These are phyloP conservation scores for Garcia nutans DNA, from an alignment of 345 rosid genomes.

Conservation along the genomic window DNA sequence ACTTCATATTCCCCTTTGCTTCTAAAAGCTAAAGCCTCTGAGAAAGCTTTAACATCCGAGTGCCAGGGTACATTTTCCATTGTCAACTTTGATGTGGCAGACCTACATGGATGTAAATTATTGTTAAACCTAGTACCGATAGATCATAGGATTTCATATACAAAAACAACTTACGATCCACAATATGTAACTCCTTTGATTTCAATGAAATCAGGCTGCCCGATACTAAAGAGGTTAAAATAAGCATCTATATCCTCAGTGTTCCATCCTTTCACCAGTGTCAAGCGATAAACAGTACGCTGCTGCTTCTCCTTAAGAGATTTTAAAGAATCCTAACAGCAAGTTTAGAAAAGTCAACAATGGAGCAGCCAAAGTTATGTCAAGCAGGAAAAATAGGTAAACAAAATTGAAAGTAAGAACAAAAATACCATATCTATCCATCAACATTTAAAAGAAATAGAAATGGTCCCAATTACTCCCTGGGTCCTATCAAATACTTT, in stretches of 20 bases:
- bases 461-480: background rate
- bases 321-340: constrained; percentile 71
- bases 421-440: background rate
- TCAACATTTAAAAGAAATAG: background rate
- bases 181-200: constrained; percentile 97
- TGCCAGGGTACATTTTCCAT: constrained; percentile 99
- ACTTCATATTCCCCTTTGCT: constrained; percentile 85
- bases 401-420: background rate
- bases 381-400: background rate
- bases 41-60: constrained; percentile 82
- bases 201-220: constrained; percentile 93
- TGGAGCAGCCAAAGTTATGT: background rate
- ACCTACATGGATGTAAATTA: constrained; percentile 34
- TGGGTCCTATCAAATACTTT: background rate
- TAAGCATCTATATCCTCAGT: constrained; percentile 89
- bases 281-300: constrained; percentile 87
- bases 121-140: background rate
- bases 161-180: constrained; percentile 62
- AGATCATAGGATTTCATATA: constrained; percentile 1
- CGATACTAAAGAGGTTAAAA: constrained; percentile 72
- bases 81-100: constrained; percentile 92
- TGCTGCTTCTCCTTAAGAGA: constrained; percentile 80
- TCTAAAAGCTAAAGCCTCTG: constrained; percentile 74
- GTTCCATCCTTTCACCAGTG: constrained; percentile 96
- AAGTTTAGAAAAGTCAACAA: background rate